Evolutionary conservation across 805 yeast species (phyloP), one percentile per base, ranked within the genome.

Genomic region (Kodamaea hsintzibuensis): DNA sequence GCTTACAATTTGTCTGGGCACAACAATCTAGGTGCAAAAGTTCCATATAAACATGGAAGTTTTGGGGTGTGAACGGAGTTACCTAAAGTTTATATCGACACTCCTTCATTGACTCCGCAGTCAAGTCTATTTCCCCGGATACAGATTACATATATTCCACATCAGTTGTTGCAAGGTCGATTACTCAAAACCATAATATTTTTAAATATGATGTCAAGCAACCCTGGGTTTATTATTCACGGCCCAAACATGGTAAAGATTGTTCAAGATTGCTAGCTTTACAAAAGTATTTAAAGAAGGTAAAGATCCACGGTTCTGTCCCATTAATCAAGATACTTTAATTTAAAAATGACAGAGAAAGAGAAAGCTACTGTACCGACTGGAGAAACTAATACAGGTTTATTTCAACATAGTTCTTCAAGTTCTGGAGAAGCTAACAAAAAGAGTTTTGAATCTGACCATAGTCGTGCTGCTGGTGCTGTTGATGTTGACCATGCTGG

Each of bases 381-480:
- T 7, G n/a, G 18, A 13, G 44, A 17, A 5, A 12, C 44, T 12
- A 40, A 7, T 13, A 16, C 25, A 3, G 48, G 48, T 4, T 27
- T 45, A 19, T 45, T 45, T 45, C 39, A 45, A 16, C 35, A 45
- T 13, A 27, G 39, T n/a, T 45, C 48, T 13, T 45, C 48, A 18
- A 33, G 48, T 16, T 40, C 44, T 40, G 44, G 25, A 9, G 44
- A 19, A 16, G 44, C 25, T 90, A 85, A 84, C 7, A 40, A 40
- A 19, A 40, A 40, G 22, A 40, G 44, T 40, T 8, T 40, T 40
- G 44, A 40, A 7, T 16, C 44, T 13, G 5, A 40, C 25, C 16
- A 22, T 40, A 22, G 17, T 6, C n/a, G 7, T 18, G 17, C 27
- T 43, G 42, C 42, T 38, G 14, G 18, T 16, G 42, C 42, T 14